Conservation (phyloP, 1,284 basidiomycete species). For the Leccinum subrobustum region DNA sequence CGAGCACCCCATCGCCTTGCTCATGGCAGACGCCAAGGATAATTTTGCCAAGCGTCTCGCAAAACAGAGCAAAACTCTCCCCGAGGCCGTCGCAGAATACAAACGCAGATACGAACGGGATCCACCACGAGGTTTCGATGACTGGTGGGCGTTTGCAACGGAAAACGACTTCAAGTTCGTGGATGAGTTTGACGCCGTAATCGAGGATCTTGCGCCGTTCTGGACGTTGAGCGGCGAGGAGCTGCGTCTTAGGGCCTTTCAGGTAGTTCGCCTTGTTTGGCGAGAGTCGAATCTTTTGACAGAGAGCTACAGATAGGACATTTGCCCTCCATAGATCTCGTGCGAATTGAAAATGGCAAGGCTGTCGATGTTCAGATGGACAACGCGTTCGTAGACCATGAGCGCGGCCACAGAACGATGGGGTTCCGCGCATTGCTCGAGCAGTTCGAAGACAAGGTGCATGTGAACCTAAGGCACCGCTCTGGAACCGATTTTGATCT, state of each 20-base stretch:
- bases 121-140: constrained; percentile 88
- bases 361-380: constrained; percentile 62
- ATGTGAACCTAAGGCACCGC: constrained; percentile 15
- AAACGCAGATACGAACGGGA: constrained; percentile 67
- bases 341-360: constrained; percentile 69
- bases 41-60: constrained; percentile 65
- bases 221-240: constrained; percentile 73
- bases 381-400: constrained; percentile 59
- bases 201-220: constrained; percentile 80
- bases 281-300: constrained; percentile 4
- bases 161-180: constrained; percentile 75
- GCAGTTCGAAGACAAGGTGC: constrained; percentile 66
- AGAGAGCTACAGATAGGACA: constrained; percentile 57
- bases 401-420: constrained; percentile 73
- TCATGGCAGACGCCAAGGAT: constrained; percentile 79
- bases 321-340: constrained; percentile 81
- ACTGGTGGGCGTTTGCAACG: constrained; percentile 84
- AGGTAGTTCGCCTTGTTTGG: constrained; percentile 44
- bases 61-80: constrained; percentile 75
- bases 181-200: constrained; percentile 89
- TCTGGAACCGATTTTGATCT: constrained; percentile 11
- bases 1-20: constrained; percentile 76
- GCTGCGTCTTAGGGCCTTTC: constrained; percentile 65
- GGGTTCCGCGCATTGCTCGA: constrained; percentile 76
- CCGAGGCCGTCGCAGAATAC: constrained; percentile 78